phyloP scores from a whole-genome alignment of 1,139 yeast genomes.

The Saccharomycopsis phalli region DNA sequence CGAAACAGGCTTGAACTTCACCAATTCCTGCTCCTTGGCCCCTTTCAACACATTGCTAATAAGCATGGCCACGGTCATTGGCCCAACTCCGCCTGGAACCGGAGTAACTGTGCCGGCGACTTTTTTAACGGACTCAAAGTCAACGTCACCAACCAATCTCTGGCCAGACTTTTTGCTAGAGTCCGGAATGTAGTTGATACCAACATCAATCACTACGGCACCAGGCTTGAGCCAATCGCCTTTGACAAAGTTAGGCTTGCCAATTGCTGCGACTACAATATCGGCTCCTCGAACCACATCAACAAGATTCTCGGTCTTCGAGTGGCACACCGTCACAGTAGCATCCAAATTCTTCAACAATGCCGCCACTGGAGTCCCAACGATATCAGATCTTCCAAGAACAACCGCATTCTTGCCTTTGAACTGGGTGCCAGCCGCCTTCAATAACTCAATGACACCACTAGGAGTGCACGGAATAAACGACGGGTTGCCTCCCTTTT shows the following conservation, averaged over 20 bases:
- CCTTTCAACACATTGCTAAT: conserved; percentile 60
- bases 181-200: conserved; percentile 67
- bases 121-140: conserved; percentile 42
- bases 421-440: conserved; percentile 50
- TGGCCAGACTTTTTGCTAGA: conserved; percentile 53
- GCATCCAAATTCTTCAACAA: conserved; percentile 64
- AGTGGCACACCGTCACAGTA: conserved; percentile 68
- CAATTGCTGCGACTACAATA: conserved; percentile 70
- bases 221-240: conserved; percentile 67
- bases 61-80: conserved; percentile 83
- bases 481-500: conserved; percentile 61
- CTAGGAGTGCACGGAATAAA: conserved; percentile 77
- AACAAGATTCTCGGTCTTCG: conserved; percentile 46
- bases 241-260: conserved; percentile 58
- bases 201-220: conserved; percentile 68
- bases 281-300: conserved; percentile 53
- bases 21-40: conserved; percentile 42
- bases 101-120: conserved; percentile 61
- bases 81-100: conserved; percentile 87
- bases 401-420: conserved; percentile 70
- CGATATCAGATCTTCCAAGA: conserved; percentile 74
- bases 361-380: conserved; percentile 73
- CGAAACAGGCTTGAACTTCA: conserved; percentile 42
- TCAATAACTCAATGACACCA: conserved; percentile 61
- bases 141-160: conserved; percentile 71